phyloP scores from a whole-genome alignment of 805 yeast species.

The Lipomyces sp. region DNA sequence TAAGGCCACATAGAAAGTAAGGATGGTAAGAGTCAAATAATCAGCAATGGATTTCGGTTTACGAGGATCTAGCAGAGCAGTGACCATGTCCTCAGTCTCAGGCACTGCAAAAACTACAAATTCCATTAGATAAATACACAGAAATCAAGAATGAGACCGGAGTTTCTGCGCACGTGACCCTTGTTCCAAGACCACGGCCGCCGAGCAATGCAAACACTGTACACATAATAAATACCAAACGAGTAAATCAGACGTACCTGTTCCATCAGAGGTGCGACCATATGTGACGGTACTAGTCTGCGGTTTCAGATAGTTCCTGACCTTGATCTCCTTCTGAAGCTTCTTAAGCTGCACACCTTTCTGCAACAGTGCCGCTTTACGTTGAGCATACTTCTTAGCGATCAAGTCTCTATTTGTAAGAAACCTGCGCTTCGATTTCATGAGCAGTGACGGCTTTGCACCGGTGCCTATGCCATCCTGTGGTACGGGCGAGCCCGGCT shows the following conservation, averaged over 20 bases:
- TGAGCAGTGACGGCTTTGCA: slow-evolving; percentile 28
- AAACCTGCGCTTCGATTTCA: slow-evolving; percentile 33
- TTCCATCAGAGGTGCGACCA: slow-evolving; percentile 45
- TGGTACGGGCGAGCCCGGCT: slow-evolving; percentile 1
- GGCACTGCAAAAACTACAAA: slow-evolving; percentile 50
- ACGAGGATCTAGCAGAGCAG: slow-evolving; percentile 78
- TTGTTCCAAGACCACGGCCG: not conserved
- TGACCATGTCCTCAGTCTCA: slow-evolving; percentile 80
- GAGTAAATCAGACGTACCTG: slow-evolving; percentile 29
- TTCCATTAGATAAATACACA: not conserved
- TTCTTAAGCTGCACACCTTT: slow-evolving; percentile 35
- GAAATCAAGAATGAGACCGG: not conserved
- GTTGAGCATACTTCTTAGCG: slow-evolving; percentile 34
- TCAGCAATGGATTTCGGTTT: slow-evolving; percentile 71
- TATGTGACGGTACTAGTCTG: slow-evolving; percentile 33
- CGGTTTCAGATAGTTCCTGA: slow-evolving; percentile 29
- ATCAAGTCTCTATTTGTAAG: slow-evolving; percentile 29
- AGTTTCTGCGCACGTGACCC: no score
- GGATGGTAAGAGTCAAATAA: slow-evolving; percentile 56
- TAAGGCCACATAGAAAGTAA: slow-evolving; percentile 46
- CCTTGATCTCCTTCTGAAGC: slow-evolving; percentile 31
- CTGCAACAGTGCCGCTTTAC: slow-evolving; percentile 32
- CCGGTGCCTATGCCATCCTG: slow-evolving; percentile 15
- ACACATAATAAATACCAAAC: not conserved
- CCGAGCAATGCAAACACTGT: slow-evolving; percentile 4